Evolutionary conservation across 2,329 filamentous ascomycete species (phyloP).

Genomic region (Penicillium sp.): DNA sequence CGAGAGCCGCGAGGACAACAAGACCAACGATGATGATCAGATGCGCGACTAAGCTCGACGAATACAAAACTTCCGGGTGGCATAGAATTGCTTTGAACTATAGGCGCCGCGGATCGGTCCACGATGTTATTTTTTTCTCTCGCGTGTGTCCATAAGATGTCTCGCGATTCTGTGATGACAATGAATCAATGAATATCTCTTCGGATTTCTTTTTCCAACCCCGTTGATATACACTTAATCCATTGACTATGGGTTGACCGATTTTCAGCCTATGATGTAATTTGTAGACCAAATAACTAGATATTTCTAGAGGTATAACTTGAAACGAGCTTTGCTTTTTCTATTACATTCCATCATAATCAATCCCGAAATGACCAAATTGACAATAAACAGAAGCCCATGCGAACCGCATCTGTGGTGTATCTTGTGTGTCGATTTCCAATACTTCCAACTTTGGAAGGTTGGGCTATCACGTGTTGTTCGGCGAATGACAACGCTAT

Average conservation of each 20-base stretch:
- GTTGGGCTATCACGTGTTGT: conserved; percentile 21
- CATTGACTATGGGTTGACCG: neutral
- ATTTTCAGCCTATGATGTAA: neutral
- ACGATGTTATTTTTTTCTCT: neutral
- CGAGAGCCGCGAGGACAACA: conserved; percentile 32
- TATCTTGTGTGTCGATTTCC: neutral
- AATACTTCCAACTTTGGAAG: neutral
- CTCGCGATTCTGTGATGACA: conserved; percentile 12
- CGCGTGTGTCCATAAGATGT: conserved; percentile 8
- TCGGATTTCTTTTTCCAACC: neutral
- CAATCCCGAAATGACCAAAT: neutral
- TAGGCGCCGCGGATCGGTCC: conserved; percentile 18
- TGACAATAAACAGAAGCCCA: neutral
- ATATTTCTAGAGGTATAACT: too few relatives aligned
- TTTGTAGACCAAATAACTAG: neutral
- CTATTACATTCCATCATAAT: neutral
- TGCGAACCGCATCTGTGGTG: neutral
- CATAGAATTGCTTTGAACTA: conserved; percentile 20
- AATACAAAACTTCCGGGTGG: conserved; percentile 14
- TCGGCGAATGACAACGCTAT: conserved; percentile 17
- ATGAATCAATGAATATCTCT: conserved; percentile 23
- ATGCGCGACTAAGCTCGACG: conserved; percentile 40
- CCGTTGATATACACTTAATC: neutral
- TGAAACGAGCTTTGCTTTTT: neutral
- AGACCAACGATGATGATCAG: conserved; percentile 37